Percentiles rank a stretch among this genome's conserved stretches.
Evolutionary conservation across 768 basidiomycete genomes (phyloP).

Genomic region (Trametes cingulata): DNA sequence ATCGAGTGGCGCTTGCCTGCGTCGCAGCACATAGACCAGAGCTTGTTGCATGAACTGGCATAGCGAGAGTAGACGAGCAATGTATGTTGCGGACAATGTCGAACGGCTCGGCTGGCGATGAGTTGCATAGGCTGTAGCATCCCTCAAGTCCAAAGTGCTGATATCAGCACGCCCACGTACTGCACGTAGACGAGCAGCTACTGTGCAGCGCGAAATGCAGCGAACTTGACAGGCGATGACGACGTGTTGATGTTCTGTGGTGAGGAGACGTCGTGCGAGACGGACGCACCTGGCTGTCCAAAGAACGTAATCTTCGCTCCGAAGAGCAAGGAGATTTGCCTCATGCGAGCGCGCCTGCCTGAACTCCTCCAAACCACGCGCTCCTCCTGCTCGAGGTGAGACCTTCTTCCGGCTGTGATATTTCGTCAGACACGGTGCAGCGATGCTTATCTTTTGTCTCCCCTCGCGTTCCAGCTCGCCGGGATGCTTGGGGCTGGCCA

Average conservation of each 20-base stretch:
- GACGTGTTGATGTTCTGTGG: conserved; percentile 10
- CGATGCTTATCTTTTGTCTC: too few species aligned
- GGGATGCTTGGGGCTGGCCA: background rate
- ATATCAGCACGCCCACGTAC: background rate
- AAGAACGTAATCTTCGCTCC: conserved; percentile 6
- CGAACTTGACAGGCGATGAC: conserved; percentile 1
- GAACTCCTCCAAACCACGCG: background rate
- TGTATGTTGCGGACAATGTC: background rate
- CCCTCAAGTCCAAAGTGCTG: too few species aligned
- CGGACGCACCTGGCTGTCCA: conserved; percentile 1
- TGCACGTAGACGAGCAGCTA: background rate
- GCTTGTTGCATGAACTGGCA: too few species aligned
- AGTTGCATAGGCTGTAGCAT: too few species aligned
- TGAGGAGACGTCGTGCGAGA: background rate
- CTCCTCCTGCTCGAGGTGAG: background rate
- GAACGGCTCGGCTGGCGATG: background rate
- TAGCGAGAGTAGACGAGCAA: background rate
- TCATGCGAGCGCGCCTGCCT: background rate
- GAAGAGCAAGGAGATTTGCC: conserved; percentile 14
- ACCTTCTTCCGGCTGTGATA: background rate
- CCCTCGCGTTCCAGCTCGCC: background rate
- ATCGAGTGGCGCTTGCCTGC: too few species aligned
- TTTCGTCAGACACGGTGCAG: background rate
- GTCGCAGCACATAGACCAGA: too few species aligned
- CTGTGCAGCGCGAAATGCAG: background rate